phyloP scores from a whole-genome alignment of 1,139 yeast genomes.

The Pichia sp. region DNA sequence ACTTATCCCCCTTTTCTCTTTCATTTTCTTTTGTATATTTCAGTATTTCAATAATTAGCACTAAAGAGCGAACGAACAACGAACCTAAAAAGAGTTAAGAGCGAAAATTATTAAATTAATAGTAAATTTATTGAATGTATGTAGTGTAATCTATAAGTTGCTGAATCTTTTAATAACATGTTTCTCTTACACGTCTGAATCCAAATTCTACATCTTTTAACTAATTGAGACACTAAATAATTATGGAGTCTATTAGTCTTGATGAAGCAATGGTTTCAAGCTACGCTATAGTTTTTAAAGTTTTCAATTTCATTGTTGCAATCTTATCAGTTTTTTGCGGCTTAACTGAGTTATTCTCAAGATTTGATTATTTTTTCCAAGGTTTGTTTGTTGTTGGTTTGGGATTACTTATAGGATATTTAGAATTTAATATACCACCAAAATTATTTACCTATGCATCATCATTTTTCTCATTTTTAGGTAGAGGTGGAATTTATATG shows the following conservation, averaged over 20 bases:
- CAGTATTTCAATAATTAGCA: background rate
- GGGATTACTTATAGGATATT: slow-evolving; percentile 48
- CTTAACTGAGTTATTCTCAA: slow-evolving; percentile 50
- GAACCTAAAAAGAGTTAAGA: background rate
- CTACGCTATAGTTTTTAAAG: slow-evolving; percentile 40
- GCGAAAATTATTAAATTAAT: background rate
- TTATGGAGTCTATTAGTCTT: slow-evolving; percentile 28
- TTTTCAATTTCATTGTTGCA: slow-evolving; percentile 61
- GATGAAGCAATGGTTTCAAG: slow-evolving; percentile 23
- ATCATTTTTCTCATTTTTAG: slow-evolving; percentile 75
- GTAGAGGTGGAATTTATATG: slow-evolving; percentile 71
- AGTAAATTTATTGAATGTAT: no score
- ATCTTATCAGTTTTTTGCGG: slow-evolving; percentile 45
- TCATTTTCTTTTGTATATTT: background rate
- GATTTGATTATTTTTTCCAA: slow-evolving; percentile 42
- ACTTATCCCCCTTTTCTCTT: background rate
- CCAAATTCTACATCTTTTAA: no score
- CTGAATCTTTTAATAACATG: background rate
- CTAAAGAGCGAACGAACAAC: background rate
- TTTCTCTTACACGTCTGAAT: no score
- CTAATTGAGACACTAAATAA: background rate
- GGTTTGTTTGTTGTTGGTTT: slow-evolving; percentile 52
- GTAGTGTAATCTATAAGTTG: no score
- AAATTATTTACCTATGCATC: slow-evolving; percentile 69
- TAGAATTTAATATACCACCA: slow-evolving; percentile 64